Evolutionary conservation across 768 basidiomycete genomes (phyloP), one percentile per base, ranked within the genome.

Genomic region (Chalciporus pseudorubinellus): DNA sequence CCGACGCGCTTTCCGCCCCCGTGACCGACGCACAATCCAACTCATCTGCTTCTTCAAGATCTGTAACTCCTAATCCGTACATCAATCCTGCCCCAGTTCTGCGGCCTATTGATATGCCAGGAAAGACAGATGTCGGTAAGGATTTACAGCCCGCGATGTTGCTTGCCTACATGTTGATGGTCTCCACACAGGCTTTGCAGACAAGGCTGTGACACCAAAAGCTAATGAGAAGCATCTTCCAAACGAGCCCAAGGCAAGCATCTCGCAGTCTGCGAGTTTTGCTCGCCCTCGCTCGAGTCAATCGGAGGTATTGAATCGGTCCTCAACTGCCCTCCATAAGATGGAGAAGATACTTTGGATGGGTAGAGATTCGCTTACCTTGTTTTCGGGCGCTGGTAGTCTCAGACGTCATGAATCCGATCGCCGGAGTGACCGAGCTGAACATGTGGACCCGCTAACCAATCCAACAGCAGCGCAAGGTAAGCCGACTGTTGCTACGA

Each of bases 41-140:
- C 39, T 31, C 54, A 12, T 31, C 34, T 26, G 4, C 53, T 21
- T 53, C 57, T 22, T 67, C 67, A 0, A 59, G 62, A 29, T 50
- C 58, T 1, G 56, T 45, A 4, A 63, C 65, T 1, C 54, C 61
- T 24, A 74, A 73, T 51, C 70, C 72, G 12, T 72, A 65, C 49
- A 63, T 73, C 54, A 74, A 73, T 52, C 72, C 72, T 1, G 53
- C 72, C 6, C 74, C 74, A 18, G 29, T 55, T 29, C 18, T 65
- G 29, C 22, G 16, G 4, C 33, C 52, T 46, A 29, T 53, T 40
- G 40, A 57, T 42, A 50, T 55, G 14, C 24, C 45, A 18, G 52
- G 40, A 16, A 31, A 19, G 20, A 8, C 16, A 4, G 61, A 58
- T 29, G 24, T 41, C 12, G 66, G 66, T 63, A 42, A 28, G 59